Percentiles rank a stretch among this genome's conserved stretches.
These are phyloP conservation scores for Backusella macrospora DNA, from an alignment of 192 early-diverging fungal species.

Conservation along the genomic window DNA sequence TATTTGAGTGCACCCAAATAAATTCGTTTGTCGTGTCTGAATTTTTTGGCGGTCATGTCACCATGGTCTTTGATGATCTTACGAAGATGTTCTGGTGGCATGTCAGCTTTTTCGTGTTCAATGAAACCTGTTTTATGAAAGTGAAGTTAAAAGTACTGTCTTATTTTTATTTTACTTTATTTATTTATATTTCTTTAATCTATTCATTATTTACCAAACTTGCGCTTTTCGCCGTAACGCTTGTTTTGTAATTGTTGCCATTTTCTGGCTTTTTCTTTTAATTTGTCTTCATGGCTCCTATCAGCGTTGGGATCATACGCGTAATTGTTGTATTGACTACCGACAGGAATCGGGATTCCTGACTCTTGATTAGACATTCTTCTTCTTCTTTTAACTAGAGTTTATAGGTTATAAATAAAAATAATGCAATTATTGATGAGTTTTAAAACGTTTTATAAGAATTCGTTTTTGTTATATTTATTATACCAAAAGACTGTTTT, in stretches of 20 bases:
- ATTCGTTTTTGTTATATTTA: not conserved
- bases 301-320: constrained; percentile 25
- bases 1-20: constrained; percentile 99
- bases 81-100: constrained; percentile 97
- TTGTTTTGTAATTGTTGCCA: constrained; percentile 92
- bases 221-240: constrained; percentile 92
- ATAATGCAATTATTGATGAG: not conserved
- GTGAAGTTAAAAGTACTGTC: not conserved
- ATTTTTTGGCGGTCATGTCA: constrained; percentile 98
- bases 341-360: constrained; percentile 18
- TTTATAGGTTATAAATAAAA: not conserved
- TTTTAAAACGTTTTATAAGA: not conserved
- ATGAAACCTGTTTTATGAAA: constrained; percentile 62
- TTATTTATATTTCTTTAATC: not conserved
- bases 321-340: constrained; percentile 21
- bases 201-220: constrained; percentile 62
- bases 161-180: not conserved
- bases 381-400: not conserved
- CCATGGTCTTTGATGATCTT: constrained; percentile 99
- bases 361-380: not conserved
- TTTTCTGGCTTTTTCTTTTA: constrained; percentile 83
- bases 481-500: constrained; percentile 1
- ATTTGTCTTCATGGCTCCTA: constrained; percentile 54
- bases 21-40: constrained; percentile 95
- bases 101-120: constrained; percentile 92